Base-by-base conservation (phyloP, 345 rosid genomes). In the Sapria himalayana region DNA sequence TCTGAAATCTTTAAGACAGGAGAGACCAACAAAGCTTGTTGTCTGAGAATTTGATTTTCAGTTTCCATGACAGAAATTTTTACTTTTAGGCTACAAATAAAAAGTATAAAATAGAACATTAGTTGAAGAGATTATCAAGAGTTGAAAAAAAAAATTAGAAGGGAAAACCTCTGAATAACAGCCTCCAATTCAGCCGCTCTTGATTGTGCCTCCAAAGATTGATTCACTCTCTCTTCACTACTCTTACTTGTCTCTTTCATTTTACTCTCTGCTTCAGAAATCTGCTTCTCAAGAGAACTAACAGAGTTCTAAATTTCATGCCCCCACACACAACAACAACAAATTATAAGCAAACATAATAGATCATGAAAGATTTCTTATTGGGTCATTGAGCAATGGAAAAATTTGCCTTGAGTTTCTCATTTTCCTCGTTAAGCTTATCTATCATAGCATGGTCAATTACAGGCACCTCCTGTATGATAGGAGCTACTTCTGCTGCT, bases 161-260 rank as follows among this genome's bases (percentile, higher is more conserved):
- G 13, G 16, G 41, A 47, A 40, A 38, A 89, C 98, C 71, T 89
- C 41, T 77, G 81, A 94, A 89, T 77, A 38, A 73, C 77, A 41
- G 74, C 80, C 71, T 89, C 84, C 66, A 89, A 55, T 52, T 74
- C 73, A 40, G 58, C 73, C 44, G 84, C 59, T 65, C 75, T 89
- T 22, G 93, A 71, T 51, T 82, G 95, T n/a, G 95, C 93, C 8
- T 77, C 93, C 67, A 69, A 33, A 38, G 93, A 85, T 73, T 82
- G 98, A 65, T 74, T 84, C 61, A 82, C 52, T 58, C 98, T 77
- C 63, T 89, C 93, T 55, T 82, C 85, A 43, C 98, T 82, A 27
- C 74, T 54, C 55, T 33, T 82, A 58, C 46, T 70, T 0, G 93
- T 79, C 66, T 74, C 93, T 46, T 69, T 81, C 52, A 74, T 79